phyloP scores from a whole-genome alignment of 306 rosid genomes.

The Biancaea sappan region DNA sequence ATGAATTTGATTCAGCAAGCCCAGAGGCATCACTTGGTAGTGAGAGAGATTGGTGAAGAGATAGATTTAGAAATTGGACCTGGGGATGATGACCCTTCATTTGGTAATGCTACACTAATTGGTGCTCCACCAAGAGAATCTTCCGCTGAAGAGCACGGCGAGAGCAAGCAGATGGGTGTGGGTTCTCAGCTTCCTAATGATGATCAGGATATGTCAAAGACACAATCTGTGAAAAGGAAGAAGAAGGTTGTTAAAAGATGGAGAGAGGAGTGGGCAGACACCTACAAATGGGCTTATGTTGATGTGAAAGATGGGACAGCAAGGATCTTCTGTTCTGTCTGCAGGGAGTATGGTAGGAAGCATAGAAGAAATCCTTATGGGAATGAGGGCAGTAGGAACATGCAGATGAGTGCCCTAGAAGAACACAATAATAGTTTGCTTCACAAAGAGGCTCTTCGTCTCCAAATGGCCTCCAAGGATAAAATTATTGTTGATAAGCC shows the following conservation, averaged over 20 bases:
- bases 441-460: conserved; percentile 99
- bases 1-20: conserved; percentile 95
- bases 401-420: conserved; percentile 99
- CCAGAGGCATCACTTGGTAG: conserved; percentile 93
- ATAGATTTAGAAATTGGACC: conserved; percentile 97
- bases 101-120: conserved; percentile 72
- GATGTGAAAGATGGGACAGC: conserved; percentile 98
- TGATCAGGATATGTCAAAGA: conserved; percentile 75
- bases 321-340: conserved; percentile 95
- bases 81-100: conserved; percentile 94
- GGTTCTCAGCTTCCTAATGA: conserved; percentile 80
- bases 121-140: conserved; percentile 74
- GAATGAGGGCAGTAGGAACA: conserved; percentile 97
- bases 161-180: conserved; percentile 81
- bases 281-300: conserved; percentile 97
- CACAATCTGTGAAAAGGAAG: conserved; percentile 74
- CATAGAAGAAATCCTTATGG: conserved; percentile 98
- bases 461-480: conserved; percentile 94
- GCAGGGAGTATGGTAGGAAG: conserved; percentile 94
- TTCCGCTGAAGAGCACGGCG: conserved; percentile 78
- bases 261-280: conserved; percentile 99
- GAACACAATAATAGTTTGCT: conserved; percentile 97
- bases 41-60: conserved; percentile 90
- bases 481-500: conserved; percentile 87
- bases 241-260: conserved; percentile 99